Conservation (phyloP, 345 rosid species). For the Microcos paniculata region DNA sequence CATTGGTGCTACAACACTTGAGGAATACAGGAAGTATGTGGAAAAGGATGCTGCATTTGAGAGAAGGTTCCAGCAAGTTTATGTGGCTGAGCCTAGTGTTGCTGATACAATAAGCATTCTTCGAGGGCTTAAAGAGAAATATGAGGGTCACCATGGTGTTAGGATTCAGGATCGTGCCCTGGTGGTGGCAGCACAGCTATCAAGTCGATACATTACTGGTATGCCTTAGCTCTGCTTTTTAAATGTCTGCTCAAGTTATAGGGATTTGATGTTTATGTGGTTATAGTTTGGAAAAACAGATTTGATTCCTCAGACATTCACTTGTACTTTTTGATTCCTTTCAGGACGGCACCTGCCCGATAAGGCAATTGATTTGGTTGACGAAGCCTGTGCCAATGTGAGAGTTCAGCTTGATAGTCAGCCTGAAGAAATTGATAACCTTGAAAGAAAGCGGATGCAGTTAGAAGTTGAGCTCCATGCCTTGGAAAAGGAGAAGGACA, state of each 20-base stretch:
- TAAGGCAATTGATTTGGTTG: conserved; percentile 91
- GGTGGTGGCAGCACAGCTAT: conserved; percentile 83
- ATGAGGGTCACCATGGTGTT: conserved; percentile 96
- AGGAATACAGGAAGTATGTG: conserved; percentile 92
- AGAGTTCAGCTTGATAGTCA: conserved; percentile 97
- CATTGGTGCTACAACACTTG: conserved; percentile 90
- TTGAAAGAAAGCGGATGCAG: conserved; percentile 85
- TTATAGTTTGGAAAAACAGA: too few relatives aligned
- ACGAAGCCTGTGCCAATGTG: conserved; percentile 93
- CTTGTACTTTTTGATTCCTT: neutral
- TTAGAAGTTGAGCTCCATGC: conserved; percentile 89
- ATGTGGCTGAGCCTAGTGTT: conserved; percentile 92
- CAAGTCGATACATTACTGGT: conserved; percentile 90
- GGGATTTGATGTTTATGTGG: neutral
- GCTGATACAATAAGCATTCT: conserved; percentile 78
- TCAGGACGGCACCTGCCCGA: conserved; percentile 90
- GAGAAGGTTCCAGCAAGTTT: conserved; percentile 90
- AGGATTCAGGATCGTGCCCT: conserved; percentile 84
- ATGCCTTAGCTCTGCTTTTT: neutral
- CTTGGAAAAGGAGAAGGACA: conserved; percentile 88
- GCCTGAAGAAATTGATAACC: conserved; percentile 92
- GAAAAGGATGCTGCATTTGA: conserved; percentile 98
- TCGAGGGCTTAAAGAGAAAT: conserved; percentile 88
- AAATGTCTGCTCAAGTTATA: neutral
- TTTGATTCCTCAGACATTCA: neutral